Base-by-base conservation (phyloP, 2,329 filamentous ascomycete genomes). In the Fusarium floridanum region DNA sequence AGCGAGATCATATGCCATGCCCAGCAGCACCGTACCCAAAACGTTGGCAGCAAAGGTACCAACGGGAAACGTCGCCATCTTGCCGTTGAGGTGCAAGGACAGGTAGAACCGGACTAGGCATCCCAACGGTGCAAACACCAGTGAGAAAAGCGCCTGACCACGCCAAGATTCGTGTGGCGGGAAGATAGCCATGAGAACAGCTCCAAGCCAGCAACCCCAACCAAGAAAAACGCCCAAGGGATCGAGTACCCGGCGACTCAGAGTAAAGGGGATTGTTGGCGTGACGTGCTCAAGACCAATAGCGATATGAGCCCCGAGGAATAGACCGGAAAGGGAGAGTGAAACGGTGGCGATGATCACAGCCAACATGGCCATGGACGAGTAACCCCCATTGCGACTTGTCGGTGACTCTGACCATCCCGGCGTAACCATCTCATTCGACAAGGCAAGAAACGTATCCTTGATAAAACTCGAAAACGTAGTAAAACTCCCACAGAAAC, bases 401-500 rank as follows among this genome's bases (percentile, higher is more conserved):
- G 84, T 80, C 1, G 85, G 81, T 0, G 84, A 81, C 2, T 82
- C 80, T 0, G 83, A 81, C 1, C 76, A 79, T 22, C 84, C 82
- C 0, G 82, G 80, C 2, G 82, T 79, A 11, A 82, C 84, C 12
- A 97, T 84, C 73, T 93, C 88, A 80, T 98, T 97, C 5, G 94
- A 92, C 20, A 97, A 83, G 0, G 94, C 92, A 24, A 97, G 88
- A 80, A 97, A 97, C 16, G 88, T 84, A 77, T 97, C 95, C 8
- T 94, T 89, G 56, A 95, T 91, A 80, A 97, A 97, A 22, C 92
- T 91, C 0, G 95, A 97, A 83, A 98, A 98, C 11, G 93, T 95
- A 0, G 95, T 98, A 79, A 97, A 94, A 75, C 93, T 95, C 71
- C 96, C 94, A 78, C 95, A 97, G 82, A 97, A 97, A 12, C 93